phyloP scores from a whole-genome alignment of 2,329 filamentous ascomycete species.

The Trichoderma atrobrunneum region DNA sequence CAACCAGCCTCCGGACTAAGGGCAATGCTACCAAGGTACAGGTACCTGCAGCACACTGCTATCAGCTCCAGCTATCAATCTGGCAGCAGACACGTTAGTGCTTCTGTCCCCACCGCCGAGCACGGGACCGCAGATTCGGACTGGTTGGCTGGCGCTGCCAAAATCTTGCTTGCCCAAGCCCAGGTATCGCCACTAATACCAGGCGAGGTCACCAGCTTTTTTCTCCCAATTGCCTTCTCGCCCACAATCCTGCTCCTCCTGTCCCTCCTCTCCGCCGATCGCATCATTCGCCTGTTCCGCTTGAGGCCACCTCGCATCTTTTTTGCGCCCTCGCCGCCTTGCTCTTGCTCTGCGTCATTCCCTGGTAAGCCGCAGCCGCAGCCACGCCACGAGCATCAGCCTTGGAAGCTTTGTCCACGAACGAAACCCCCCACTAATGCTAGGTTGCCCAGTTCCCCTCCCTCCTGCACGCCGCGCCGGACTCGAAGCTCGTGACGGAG shows the following conservation, averaged over 20 bases:
- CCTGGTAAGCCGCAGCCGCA: not conserved
- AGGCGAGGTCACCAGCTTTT: conserved; percentile 6
- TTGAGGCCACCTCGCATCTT: conserved; percentile 18
- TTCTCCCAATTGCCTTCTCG: not conserved
- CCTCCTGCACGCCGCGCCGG: conserved; percentile 11
- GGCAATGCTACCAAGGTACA: not conserved
- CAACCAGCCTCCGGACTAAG: not conserved
- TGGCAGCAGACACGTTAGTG: not conserved
- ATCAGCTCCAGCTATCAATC: not conserved
- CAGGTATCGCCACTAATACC: conserved; percentile 11
- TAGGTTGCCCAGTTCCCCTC: conserved; percentile 3
- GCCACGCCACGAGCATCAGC: not conserved
- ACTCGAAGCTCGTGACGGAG: conserved; percentile 19
- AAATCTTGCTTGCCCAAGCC: not conserved
- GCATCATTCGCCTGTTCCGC: not conserved
- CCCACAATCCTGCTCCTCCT: not conserved
- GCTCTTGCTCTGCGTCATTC: not conserved
- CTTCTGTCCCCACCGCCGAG: conserved; percentile 1
- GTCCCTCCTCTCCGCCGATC: not conserved
- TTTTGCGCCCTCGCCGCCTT: not conserved
- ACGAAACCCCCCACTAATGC: conserved; percentile 11
- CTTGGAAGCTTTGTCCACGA: not conserved
- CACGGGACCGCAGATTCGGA: conserved; percentile 7
- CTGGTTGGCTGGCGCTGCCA: conserved; percentile 6
- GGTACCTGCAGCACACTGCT: not conserved